Evolutionary conservation across 1,139 yeast species (phyloP).

Genomic region (Debaryomyces fabryi): DNA sequence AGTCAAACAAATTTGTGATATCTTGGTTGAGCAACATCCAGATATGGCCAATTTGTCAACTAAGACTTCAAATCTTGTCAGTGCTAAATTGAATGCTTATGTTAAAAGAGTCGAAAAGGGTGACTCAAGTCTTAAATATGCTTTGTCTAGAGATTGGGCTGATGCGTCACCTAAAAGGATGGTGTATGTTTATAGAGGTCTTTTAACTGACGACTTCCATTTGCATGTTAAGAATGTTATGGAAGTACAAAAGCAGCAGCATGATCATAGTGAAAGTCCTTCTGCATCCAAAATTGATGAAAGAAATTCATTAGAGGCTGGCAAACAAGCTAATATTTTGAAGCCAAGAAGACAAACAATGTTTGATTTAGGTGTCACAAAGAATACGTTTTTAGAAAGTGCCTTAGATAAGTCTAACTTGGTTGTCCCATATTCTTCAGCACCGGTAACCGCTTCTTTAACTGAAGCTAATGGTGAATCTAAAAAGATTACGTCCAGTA

Average conservation of each 20-base stretch:
- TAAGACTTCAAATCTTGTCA: slow-evolving; percentile 77
- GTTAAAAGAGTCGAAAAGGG: slow-evolving; percentile 84
- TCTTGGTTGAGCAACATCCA: slow-evolving; percentile 70
- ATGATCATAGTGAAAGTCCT: slow-evolving; percentile 7
- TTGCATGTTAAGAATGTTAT: slow-evolving; percentile 63
- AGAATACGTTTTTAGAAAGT: slow-evolving; percentile 51
- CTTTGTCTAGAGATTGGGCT: slow-evolving; percentile 85
- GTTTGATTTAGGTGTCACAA: slow-evolving; percentile 49
- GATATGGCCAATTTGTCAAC: slow-evolving; percentile 79
- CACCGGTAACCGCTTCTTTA: slow-evolving; percentile 76
- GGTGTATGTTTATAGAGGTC: slow-evolving; percentile 83
- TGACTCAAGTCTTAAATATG: slow-evolving; percentile 68
- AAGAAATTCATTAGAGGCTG: slow-evolving; percentile 26
- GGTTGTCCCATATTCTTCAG: slow-evolving; percentile 70
- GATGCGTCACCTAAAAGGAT: slow-evolving; percentile 85
- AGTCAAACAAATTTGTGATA: slow-evolving; percentile 80
- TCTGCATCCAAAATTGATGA: slow-evolving; percentile 8
- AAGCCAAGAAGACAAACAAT: slow-evolving; percentile 52
- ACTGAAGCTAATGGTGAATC: slow-evolving; percentile 19
- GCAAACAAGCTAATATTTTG: slow-evolving; percentile 26
- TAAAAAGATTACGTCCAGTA: slow-evolving; percentile 15
- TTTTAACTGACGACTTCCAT: slow-evolving; percentile 71
- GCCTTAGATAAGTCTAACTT: slow-evolving; percentile 56
- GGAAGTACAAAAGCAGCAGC: slow-evolving; percentile 35
- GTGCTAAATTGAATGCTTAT: slow-evolving; percentile 81